These are phyloP conservation scores for Ocimum tenuiflorum DNA, from an alignment of 257 asterid species.

Conservation along the genomic window DNA sequence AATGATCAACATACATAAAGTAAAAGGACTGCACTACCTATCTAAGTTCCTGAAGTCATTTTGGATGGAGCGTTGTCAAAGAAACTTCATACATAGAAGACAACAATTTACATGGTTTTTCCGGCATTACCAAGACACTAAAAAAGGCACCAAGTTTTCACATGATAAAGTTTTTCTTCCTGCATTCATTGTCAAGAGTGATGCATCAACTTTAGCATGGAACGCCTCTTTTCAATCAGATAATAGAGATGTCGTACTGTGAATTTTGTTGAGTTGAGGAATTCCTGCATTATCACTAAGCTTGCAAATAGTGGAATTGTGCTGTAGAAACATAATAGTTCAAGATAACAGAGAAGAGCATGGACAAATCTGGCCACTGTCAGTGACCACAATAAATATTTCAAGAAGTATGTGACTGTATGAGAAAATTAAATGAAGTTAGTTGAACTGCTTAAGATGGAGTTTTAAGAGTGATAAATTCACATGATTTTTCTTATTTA, in stretches of 20 bases:
- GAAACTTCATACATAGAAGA: neutral
- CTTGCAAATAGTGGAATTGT: no score
- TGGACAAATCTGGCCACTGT: no score
- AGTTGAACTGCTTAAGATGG: neutral
- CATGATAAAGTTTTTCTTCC: neutral
- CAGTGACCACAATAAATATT: no score
- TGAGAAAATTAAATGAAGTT: no score
- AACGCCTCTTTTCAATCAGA: no score
- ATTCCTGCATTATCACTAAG: no score
- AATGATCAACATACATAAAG: neutral
- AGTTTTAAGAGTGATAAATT: neutral
- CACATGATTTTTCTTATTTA: neutral
- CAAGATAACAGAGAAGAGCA: no score
- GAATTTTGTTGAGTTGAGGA: no score
- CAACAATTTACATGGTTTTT: neutral
- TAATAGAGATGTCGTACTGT: no score
- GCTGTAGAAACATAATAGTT: no score
- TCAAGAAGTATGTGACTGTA: no score
- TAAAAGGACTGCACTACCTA: neutral
- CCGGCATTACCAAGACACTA: no score
- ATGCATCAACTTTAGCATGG: neutral
- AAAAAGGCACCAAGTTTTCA: neutral
- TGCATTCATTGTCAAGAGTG: neutral
- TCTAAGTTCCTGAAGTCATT: neutral
- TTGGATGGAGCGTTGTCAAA: neutral